These are phyloP conservation scores for Daldinia concentrica DNA, from an alignment of 495 filamentous ascomycete species.

Conservation along the genomic window DNA sequence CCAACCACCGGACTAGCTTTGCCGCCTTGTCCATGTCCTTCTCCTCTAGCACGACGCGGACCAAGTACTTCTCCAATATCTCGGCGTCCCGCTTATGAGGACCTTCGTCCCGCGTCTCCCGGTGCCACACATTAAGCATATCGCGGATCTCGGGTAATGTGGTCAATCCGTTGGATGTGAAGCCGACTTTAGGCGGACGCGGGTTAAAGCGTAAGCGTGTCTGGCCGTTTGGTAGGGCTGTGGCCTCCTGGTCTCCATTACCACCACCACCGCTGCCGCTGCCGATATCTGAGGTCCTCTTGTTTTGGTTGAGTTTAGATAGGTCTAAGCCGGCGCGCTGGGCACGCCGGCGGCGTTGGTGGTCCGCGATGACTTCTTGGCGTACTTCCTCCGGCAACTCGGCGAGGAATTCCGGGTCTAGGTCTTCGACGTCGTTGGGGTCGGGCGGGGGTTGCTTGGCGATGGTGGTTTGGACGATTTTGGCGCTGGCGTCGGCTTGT, in stretches of 20 bases:
- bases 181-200: constrained; percentile 47
- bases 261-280: constrained; percentile 19
- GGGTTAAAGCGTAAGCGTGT: constrained; percentile 49
- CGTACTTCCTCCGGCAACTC: constrained; percentile 85
- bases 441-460: constrained; percentile 30
- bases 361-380: constrained; percentile 77
- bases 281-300: constrained; percentile 8
- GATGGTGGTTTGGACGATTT: constrained; percentile 69
- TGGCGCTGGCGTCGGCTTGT: constrained; percentile 55
- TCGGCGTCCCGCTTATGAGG: constrained; percentile 82
- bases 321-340: constrained; percentile 46
- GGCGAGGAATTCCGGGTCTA: constrained; percentile 78
- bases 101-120: constrained; percentile 70
- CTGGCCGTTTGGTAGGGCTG: constrained; percentile 38
- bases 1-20: constrained; percentile 73
- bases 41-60: constrained; percentile 74
- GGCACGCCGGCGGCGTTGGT: constrained; percentile 63
- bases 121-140: constrained; percentile 71
- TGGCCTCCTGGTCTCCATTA: background rate
- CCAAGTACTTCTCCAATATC: constrained; percentile 73
- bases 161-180: constrained; percentile 41
- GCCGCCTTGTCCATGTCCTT: constrained; percentile 78
- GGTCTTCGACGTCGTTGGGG: constrained; percentile 49
- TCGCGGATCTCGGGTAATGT: constrained; percentile 47
- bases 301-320: constrained; percentile 17